phyloP scores from a whole-genome alignment of 2,329 filamentous ascomycete genomes.

The Huntiella abstrusa region DNA sequence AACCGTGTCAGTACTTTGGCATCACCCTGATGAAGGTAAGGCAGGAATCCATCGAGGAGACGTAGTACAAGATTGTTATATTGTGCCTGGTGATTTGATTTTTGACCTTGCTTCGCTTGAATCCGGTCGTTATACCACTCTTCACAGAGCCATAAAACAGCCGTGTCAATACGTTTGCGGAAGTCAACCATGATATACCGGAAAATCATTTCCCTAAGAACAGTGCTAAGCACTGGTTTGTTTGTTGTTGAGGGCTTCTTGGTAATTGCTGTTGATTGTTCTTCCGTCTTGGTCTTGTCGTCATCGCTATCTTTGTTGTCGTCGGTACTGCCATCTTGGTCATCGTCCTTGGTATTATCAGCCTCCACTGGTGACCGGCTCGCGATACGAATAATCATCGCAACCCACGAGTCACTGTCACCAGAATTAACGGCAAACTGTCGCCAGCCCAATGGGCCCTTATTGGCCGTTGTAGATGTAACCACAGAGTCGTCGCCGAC shows the following conservation, averaged over 20 bases:
- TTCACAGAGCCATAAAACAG: constrained; percentile 86
- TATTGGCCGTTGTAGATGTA: constrained; percentile 25
- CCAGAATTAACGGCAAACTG: constrained; percentile 69
- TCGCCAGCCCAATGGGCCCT: constrained; percentile 55
- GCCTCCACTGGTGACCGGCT: constrained; percentile 5
- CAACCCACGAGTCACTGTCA: constrained; percentile 79
- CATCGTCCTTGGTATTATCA: constrained; percentile 19
- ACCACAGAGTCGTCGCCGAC: constrained; percentile 43
- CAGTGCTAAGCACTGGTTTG: constrained; percentile 35
- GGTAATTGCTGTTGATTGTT: constrained; percentile 13
- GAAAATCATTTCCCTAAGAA: constrained; percentile 65
- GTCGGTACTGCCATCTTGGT: constrained; percentile 5
- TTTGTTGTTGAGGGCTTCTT: neutral
- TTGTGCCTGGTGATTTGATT: constrained; percentile 23
- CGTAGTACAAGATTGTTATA: constrained; percentile 66
- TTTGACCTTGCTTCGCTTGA: constrained; percentile 15
- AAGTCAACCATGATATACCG: constrained; percentile 85
- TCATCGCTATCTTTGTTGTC: neutral
- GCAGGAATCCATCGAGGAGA: constrained; percentile 74
- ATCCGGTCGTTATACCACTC: constrained; percentile 88
- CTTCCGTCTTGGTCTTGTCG: neutral
- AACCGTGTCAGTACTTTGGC: constrained; percentile 70
- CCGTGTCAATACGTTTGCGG: constrained; percentile 69
- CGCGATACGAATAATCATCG: constrained; percentile 66
- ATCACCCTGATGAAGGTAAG: constrained; percentile 80